Conservation (phyloP, 2,329 filamentous ascomycete species). For the Fusarium pilosicola region DNA sequence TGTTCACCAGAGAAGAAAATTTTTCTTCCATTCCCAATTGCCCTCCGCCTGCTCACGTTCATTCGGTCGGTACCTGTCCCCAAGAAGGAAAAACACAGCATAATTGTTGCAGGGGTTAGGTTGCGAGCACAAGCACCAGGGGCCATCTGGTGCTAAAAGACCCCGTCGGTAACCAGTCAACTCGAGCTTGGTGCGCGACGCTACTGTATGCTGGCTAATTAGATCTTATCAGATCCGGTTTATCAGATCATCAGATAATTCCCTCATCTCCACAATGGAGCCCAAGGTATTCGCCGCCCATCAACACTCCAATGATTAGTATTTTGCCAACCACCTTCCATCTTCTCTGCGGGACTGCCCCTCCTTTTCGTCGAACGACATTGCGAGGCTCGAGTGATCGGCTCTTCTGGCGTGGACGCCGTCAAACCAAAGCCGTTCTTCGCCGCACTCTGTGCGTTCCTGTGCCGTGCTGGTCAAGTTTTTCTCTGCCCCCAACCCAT, state of each 20-base stretch:
- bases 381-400: slow-evolving; percentile 29
- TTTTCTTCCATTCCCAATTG: slow-evolving; percentile 17
- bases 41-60: slow-evolving; percentile 1
- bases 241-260: slow-evolving; percentile 68
- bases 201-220: slow-evolving; percentile 38
- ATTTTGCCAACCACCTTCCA: slow-evolving; percentile 1
- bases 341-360: slow-evolving; percentile 21
- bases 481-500: slow-evolving; percentile 6
- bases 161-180: slow-evolving; percentile 39
- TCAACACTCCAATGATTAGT: slow-evolving; percentile 28
- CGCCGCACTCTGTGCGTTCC: slow-evolving; percentile 6
- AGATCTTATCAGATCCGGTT: slow-evolving; percentile 58
- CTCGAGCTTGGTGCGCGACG: slow-evolving; percentile 31
- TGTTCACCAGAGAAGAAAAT: slow-evolving; percentile 9
- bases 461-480: slow-evolving; percentile 12
- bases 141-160: slow-evolving; percentile 8
- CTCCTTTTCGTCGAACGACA: slow-evolving; percentile 21
- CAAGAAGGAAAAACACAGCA: slow-evolving; percentile 16
- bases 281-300: slow-evolving; percentile 18
- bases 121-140: slow-evolving; percentile 9
- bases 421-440: slow-evolving; percentile 14
- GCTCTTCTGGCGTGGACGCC: slow-evolving; percentile 26
- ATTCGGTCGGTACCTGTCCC: slow-evolving; percentile 32
- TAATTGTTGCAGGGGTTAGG: slow-evolving; percentile 12
- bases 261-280: slow-evolving; percentile 50